Percentiles rank a stretch among this genome's conserved stretches.
Conservation (phyloP, 257 asterid species). For the Solanum chmielewskii region DNA sequence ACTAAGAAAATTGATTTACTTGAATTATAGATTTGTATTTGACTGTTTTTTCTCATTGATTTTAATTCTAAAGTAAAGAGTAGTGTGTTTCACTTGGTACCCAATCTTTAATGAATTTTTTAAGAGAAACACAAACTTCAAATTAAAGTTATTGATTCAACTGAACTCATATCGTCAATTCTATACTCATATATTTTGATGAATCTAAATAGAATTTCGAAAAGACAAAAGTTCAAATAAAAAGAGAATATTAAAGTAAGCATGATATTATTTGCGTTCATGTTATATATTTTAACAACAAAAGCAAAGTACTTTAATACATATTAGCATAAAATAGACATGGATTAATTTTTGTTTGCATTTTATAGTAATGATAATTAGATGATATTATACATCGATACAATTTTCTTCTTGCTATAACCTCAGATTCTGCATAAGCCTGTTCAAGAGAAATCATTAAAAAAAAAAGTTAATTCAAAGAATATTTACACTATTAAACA, state of each 20-base stretch:
- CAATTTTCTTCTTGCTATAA: slow-evolving; percentile 13
- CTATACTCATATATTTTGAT: neutral
- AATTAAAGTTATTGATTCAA: neutral
- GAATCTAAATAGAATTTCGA: neutral
- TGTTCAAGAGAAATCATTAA: slow-evolving; percentile 4
- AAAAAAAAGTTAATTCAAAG: neutral
- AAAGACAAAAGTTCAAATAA: neutral
- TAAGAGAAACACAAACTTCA: neutral
- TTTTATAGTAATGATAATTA: neutral
- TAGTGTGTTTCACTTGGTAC: too few relatives aligned
- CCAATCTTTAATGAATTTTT: neutral
- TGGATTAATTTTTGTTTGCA: neutral
- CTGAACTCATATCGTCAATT: neutral
- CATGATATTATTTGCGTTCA: neutral
- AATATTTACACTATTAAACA: neutral
- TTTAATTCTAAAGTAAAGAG: too few relatives aligned
- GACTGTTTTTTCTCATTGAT: too few relatives aligned
- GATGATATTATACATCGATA: neutral
- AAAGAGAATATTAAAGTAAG: neutral
- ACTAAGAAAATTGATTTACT: neutral
- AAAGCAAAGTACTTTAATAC: neutral
- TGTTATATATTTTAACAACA: neutral
- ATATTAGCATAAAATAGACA: neutral
- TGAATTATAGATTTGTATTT: too few relatives aligned
- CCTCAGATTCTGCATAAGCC: slow-evolving; percentile 62